Conservation (phyloP, 129 eudicot genomes). For the Lactuca sativa region DNA sequence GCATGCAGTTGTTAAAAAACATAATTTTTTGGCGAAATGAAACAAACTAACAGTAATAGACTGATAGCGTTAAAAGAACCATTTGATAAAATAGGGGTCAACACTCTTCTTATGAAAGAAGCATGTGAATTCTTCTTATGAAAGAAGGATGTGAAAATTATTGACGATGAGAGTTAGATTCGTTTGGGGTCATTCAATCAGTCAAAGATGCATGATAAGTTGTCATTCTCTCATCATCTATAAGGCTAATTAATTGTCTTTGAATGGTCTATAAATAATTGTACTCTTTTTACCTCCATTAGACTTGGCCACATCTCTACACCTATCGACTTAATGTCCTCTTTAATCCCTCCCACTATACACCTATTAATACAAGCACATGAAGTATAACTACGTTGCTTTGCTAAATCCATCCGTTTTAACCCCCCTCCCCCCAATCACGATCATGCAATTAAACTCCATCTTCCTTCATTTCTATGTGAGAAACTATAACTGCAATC, state of each 20-base stretch:
- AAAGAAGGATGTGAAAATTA: constrained; percentile 11
- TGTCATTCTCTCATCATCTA: constrained; percentile 23
- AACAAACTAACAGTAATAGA: too few species aligned
- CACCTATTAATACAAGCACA: constrained; percentile 32
- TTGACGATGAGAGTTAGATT: background rate
- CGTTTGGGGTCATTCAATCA: constrained; percentile 17
- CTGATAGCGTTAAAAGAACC: too few species aligned
- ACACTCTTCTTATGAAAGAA: background rate
- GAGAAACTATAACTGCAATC: background rate
- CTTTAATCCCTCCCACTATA: constrained; percentile 31
- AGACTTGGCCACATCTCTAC: constrained; percentile 37
- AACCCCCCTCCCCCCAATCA: background rate
- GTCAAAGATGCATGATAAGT: constrained; percentile 33
- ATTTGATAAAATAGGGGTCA: background rate
- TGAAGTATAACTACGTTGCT: constrained; percentile 26
- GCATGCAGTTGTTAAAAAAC: too few species aligned
- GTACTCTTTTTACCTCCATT: constrained; percentile 29
- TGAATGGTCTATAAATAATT: constrained; percentile 38
- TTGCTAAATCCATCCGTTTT: constrained; percentile 2
- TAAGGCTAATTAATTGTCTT: constrained; percentile 33
- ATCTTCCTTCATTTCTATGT: constrained; percentile 14
- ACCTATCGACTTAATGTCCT: constrained; percentile 39
- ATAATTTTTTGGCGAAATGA: too few species aligned
- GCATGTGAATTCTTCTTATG: background rate
- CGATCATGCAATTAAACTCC: constrained; percentile 19